Percentiles rank a stretch among this genome's conserved stretches.
phyloP scores from a whole-genome alignment of 140 eudicot genomes.

The Oenanthe javanica region DNA sequence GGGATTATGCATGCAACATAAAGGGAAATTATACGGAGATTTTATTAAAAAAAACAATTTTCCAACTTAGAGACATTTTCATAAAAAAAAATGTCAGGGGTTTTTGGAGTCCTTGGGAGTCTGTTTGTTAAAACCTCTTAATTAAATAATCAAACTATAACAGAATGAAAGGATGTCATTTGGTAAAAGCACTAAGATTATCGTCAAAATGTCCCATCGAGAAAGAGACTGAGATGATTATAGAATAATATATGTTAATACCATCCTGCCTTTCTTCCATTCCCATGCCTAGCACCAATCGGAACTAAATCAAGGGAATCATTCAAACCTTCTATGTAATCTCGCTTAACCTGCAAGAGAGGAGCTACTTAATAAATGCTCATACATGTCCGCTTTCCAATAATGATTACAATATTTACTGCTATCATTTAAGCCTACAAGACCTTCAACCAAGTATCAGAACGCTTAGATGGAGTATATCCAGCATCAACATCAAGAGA shows the following conservation, averaged over 20 bases:
- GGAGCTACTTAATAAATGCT: background rate
- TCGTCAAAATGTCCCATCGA: background rate
- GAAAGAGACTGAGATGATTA: background rate
- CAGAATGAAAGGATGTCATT: background rate
- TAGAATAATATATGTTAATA: slow-evolving; percentile 19
- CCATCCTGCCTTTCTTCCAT: slow-evolving; percentile 99
- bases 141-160: background rate
- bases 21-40: background rate
- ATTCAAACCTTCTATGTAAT: slow-evolving; percentile 73
- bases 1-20: background rate
- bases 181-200: background rate
- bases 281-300: slow-evolving; percentile 98
- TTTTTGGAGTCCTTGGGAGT: background rate
- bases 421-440: background rate
- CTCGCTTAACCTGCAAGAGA: slow-evolving; percentile 76
- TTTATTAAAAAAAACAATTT: background rate
- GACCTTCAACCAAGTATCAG: slow-evolving; percentile 95
- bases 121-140: background rate
- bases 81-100: background rate
- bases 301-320: slow-evolving; percentile 97
- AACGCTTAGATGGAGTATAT: slow-evolving; percentile 88
- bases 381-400: background rate
- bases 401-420: background rate
- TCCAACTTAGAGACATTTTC: background rate
- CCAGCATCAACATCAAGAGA: slow-evolving; percentile 90